These are phyloP conservation scores for Pelargonium nanum DNA, from an alignment of 345 rosid species.

Conservation along the genomic window DNA sequence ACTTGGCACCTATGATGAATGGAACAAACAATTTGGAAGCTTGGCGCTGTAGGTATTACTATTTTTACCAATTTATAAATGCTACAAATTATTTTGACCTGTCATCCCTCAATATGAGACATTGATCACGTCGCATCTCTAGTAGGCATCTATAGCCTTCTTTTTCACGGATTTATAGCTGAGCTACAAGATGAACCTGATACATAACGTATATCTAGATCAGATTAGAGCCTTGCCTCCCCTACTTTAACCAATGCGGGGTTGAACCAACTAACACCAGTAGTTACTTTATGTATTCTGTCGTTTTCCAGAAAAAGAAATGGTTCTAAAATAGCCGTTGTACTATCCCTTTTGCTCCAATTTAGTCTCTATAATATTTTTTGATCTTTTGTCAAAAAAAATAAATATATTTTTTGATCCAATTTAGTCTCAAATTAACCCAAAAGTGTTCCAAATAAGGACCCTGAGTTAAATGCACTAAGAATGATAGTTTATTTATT, in stretches of 20 bases:
- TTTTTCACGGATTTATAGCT: background rate
- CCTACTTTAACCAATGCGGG: background rate
- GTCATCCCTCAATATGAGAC: background rate
- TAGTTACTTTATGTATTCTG: background rate
- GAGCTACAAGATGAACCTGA: background rate
- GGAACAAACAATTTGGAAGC: conserved; percentile 96
- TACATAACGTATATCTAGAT: background rate
- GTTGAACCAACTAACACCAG: background rate
- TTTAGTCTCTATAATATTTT: no score
- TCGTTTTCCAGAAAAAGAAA: background rate
- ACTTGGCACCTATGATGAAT: conserved; percentile 58
- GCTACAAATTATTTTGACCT: background rate
- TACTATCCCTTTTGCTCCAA: no score
- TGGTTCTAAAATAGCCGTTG: no score
- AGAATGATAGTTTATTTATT: no score
- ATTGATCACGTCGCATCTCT: background rate
- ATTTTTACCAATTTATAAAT: no score
- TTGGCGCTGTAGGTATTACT: conserved; percentile 37
- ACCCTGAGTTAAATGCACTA: no score
- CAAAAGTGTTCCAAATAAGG: no score
- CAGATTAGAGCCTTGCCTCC: background rate
- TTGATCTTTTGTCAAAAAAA: no score
- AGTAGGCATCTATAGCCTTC: background rate
- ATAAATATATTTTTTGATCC: no score
- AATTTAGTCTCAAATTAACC: no score